Evolutionary conservation across 2,329 filamentous ascomycete species (phyloP).

Genomic region (Diaporthe nobilis): DNA sequence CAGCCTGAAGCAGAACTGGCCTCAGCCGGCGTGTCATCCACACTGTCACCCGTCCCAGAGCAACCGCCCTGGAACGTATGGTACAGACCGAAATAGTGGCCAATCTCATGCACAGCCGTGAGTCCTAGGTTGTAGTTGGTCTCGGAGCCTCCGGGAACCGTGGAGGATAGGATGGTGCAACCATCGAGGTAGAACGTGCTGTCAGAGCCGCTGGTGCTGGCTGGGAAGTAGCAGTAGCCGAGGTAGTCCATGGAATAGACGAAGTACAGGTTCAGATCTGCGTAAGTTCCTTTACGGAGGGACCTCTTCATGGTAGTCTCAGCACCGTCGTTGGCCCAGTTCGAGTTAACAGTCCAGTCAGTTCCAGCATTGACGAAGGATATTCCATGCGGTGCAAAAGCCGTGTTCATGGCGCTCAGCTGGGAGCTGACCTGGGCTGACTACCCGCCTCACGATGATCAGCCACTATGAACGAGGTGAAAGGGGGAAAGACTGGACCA

Average conservation of each 20-base stretch:
- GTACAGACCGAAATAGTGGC: conserved; percentile 61
- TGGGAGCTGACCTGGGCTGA: conserved; percentile 55
- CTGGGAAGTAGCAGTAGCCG: conserved; percentile 64
- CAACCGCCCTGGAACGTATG: conserved; percentile 61
- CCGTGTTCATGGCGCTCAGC: conserved; percentile 60
- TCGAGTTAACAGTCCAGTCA: conserved; percentile 57
- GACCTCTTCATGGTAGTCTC: conserved; percentile 60
- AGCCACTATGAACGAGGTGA: background rate
- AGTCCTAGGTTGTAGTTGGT: conserved; percentile 55
- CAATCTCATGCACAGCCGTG: conserved; percentile 57
- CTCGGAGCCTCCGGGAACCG: conserved; percentile 49
- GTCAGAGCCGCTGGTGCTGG: conserved; percentile 50
- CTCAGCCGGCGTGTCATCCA: conserved; percentile 58
- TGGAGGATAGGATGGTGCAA: conserved; percentile 49
- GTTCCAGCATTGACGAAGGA: conserved; percentile 59
- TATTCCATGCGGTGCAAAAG: conserved; percentile 60
- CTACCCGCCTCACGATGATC: conserved; percentile 44
- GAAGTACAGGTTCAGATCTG: conserved; percentile 64
- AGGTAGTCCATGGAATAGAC: conserved; percentile 55
- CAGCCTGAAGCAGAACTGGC: conserved; percentile 53
- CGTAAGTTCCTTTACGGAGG: conserved; percentile 59
- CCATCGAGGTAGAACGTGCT: conserved; percentile 48
- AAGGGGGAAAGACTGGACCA: background rate
- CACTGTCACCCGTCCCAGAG: conserved; percentile 53
- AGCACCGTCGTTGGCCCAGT: conserved; percentile 58